Percentiles rank a stretch among this genome's conserved stretches.
Evolutionary conservation across 1,139 yeast genomes (phyloP).

Genomic region (Arxiozyma slooffiae): DNA sequence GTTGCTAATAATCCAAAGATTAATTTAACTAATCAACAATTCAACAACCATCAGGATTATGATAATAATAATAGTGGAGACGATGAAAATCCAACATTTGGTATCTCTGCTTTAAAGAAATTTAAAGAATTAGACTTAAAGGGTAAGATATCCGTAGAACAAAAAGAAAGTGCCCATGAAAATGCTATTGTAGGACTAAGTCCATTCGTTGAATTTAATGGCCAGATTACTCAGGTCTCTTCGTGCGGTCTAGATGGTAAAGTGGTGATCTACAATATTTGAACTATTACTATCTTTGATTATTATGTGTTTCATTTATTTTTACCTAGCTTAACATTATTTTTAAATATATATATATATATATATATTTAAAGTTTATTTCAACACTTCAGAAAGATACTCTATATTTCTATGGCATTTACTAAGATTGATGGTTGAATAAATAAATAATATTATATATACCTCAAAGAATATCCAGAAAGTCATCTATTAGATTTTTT

Average conservation of each 20-base stretch:
- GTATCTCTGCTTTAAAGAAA: slow-evolving; percentile 84
- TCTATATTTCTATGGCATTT: too few species aligned
- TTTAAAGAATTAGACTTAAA: slow-evolving; percentile 92
- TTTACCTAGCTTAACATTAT: too few species aligned
- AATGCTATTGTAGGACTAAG: slow-evolving; percentile 71
- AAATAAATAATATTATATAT: too few species aligned
- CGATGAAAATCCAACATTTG: slow-evolving; percentile 49
- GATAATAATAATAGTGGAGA: slow-evolving; percentile 44
- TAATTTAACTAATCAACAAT: slow-evolving; percentile 6
- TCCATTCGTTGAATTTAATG: slow-evolving; percentile 34
- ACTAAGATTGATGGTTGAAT: neutral
- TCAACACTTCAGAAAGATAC: too few species aligned
- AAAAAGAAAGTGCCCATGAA: slow-evolving; percentile 70
- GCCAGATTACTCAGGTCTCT: slow-evolving; percentile 45
- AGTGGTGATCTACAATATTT: slow-evolving; percentile 50
- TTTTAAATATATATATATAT: too few species aligned
- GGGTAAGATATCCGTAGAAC: slow-evolving; percentile 54
- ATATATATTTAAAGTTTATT: neutral
- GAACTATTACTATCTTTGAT: neutral
- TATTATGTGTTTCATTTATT: neutral
- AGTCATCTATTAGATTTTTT: neutral
- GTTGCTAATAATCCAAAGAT: neutral
- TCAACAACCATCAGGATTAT: slow-evolving; percentile 30
- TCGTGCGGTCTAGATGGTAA: slow-evolving; percentile 85
- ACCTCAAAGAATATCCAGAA: neutral